A percentile compares a stretch with the other conserved stretches of the same genome.
Conservation (phyloP, 495 filamentous ascomycete genomes). For the Aspergillus taichungensis region DNA sequence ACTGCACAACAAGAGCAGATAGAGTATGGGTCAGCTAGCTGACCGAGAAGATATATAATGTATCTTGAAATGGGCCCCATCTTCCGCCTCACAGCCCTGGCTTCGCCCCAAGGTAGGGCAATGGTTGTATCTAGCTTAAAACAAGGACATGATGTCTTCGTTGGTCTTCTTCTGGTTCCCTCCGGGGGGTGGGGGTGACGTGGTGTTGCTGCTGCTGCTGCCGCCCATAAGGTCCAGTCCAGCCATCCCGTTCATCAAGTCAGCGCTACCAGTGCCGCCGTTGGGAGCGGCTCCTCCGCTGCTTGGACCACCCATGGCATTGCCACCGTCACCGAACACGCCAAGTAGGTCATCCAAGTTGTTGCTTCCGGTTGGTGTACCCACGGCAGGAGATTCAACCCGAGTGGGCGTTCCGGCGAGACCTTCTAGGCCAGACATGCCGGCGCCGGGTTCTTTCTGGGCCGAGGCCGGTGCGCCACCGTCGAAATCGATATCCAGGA, state of each 20-base stretch:
- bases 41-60: slow-evolving; percentile 10
- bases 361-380: slow-evolving; percentile 43
- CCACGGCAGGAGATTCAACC: slow-evolving; percentile 52
- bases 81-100: not conserved
- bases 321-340: slow-evolving; percentile 51
- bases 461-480: slow-evolving; percentile 84
- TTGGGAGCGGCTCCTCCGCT: slow-evolving; percentile 16
- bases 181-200: slow-evolving; percentile 15
- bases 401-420: slow-evolving; percentile 72
- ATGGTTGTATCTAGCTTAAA: slow-evolving; percentile 38
- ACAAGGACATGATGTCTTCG: slow-evolving; percentile 85
- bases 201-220: slow-evolving; percentile 10
- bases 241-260: slow-evolving; percentile 78
- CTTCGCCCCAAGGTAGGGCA: not conserved
- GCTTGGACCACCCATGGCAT: slow-evolving; percentile 16
- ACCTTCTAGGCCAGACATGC: slow-evolving; percentile 61
- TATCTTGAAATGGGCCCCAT: slow-evolving; percentile 12
- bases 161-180: slow-evolving; percentile 54
- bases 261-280: slow-evolving; percentile 32
- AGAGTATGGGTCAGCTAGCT: too few species aligned
- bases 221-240: slow-evolving; percentile 61
- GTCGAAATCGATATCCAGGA: slow-evolving; percentile 97
- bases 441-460: slow-evolving; percentile 56
- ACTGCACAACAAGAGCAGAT: not conserved
- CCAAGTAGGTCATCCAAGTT: slow-evolving; percentile 89